These are phyloP conservation scores for Parathielavia hyrcaniae DNA, from an alignment of 495 filamentous ascomycete species.

Conservation along the genomic window DNA sequence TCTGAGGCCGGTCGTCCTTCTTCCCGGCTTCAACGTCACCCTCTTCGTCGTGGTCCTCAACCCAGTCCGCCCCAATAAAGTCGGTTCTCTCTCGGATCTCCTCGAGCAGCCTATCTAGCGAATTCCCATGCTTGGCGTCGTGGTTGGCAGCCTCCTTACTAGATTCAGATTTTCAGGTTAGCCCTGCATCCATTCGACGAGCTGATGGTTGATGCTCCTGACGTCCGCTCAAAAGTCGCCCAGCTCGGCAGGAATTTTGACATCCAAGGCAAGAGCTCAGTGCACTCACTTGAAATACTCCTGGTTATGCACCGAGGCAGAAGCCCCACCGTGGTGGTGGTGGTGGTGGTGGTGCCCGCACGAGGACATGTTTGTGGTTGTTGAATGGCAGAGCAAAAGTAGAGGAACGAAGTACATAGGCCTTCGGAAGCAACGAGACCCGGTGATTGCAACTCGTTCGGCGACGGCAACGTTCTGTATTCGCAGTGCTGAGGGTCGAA, in stretches of 20 bases:
- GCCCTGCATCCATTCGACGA: background rate
- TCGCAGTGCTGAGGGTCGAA: background rate
- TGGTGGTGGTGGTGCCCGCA: slow-evolving; percentile 1
- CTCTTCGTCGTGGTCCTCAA: slow-evolving; percentile 26
- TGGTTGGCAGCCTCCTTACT: slow-evolving; percentile 40
- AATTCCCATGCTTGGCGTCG: slow-evolving; percentile 39
- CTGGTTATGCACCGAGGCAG: slow-evolving; percentile 35
- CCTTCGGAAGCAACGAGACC: no score
- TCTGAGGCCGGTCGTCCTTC: slow-evolving; percentile 29
- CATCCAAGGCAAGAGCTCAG: background rate
- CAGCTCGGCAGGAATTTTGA: background rate
- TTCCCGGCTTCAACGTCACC: slow-evolving; percentile 30
- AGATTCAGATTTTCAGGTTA: background rate
- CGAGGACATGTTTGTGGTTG: slow-evolving; percentile 3
- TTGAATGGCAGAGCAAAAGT: no score
- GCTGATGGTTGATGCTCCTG: background rate
- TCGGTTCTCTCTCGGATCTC: slow-evolving; percentile 48
- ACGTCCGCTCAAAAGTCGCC: background rate
- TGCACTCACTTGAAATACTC: slow-evolving; percentile 41
- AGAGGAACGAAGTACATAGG: no score
- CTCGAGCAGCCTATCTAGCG: slow-evolving; percentile 36
- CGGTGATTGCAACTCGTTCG: no score
- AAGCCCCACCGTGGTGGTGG: slow-evolving; percentile 5
- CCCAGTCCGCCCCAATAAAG: slow-evolving; percentile 60
- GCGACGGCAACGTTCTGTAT: background rate